Evolutionary conservation across 768 basidiomycete genomes (phyloP), one percentile per base, ranked within the genome.

Genomic region (Leucosporidium yakuticum): DNA sequence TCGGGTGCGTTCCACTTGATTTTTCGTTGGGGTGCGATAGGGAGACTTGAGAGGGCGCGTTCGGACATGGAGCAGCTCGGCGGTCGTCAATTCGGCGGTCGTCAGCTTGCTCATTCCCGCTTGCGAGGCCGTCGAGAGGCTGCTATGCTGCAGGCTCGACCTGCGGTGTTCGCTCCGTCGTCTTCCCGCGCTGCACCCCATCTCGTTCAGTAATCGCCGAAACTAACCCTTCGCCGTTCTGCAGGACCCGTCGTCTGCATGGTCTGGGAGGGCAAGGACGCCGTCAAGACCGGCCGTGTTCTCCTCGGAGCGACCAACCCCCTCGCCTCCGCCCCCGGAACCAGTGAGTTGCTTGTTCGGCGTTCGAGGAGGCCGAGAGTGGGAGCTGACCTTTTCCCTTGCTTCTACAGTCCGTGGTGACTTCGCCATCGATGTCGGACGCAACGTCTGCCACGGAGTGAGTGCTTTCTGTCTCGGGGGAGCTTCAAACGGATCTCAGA

Each of bases 201-300:
- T 34, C 23, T 25, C 31, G 3, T 19, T 23, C 21, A 55, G 44
- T 21, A 31, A 7, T 47, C 15, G 25, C 36, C 47, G 39, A 44
- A 44, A 15, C 14, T 44, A 15, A 44, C 39, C 39, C 14, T 15
- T 44, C 11, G 14, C 23, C 78, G 74, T 62, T 69, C 60, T 74
- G 76, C 60, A 69, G 95, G 96, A 68, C 96, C 96, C 74, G 96
- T 99, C 74, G 88, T 95, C 77, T 90, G 85, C 76, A 94, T 91
- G 86, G 93, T 90, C 74, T 95, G 93, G 86, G 85, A 97, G 82
- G 96, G 96, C 70, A 79, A 75, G 75, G 80, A 82, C 77, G 80
- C 79, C 77, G 81, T 81, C 80, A 81, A 81, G 74, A 74, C 69
- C 51, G 74, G 73, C 54, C 70, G 72, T 36, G 64, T 67, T 67